Evolutionary conservation across 257 asterid genomes (phyloP), one percentile per base, ranked within the genome.

Genomic region (Asclepias syriaca): DNA sequence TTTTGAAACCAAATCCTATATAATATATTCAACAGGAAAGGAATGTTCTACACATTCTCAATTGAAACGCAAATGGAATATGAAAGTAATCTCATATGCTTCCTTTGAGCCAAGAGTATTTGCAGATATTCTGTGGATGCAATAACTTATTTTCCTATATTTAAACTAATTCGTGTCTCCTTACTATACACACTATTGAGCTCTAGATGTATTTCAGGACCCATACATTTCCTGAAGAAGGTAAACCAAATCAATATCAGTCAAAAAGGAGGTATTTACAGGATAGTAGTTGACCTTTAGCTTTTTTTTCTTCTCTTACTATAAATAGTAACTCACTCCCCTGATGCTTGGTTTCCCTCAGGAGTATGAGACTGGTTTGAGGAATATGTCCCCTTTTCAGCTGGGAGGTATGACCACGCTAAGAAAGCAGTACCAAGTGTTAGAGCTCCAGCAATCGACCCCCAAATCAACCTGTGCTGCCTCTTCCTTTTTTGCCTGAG

Each of bases 401-500:
- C 40, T 43, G 79, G 83, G 63, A 88, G 76, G 77, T 83, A 91
- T 70, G 98, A 83, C 85, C 87, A 93, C 3, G 87, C 84, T 49
- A 88, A 59, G 76, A 77, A 81, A 71, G 87, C 87, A 13, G 96
- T 84, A 50, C 98, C 96, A 8, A 89, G 45, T 63, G 95, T 78
- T 29, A 86, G 29, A 19, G 82, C 80, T 66, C 94, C 84, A 64
- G 98, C 95, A 73, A 89, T 61, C 0, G 96, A 93, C 29, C 96
- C n/a, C 89, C 89, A 87, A 43, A 88, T 75, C 96, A 92, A 89
- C 71, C 72, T 85, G 66, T 79, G 89, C 79, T 83, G 84, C 78
- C 85, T 86, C 77, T 87, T 89, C 85, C 89, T 87, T 74, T 69
- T 80, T 70, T 89, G 96, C 87, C 97, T 83, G 22, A 84, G 83